phyloP scores from a whole-genome alignment of 2,329 filamentous ascomycete genomes.

The Sarocladium oryzae region DNA sequence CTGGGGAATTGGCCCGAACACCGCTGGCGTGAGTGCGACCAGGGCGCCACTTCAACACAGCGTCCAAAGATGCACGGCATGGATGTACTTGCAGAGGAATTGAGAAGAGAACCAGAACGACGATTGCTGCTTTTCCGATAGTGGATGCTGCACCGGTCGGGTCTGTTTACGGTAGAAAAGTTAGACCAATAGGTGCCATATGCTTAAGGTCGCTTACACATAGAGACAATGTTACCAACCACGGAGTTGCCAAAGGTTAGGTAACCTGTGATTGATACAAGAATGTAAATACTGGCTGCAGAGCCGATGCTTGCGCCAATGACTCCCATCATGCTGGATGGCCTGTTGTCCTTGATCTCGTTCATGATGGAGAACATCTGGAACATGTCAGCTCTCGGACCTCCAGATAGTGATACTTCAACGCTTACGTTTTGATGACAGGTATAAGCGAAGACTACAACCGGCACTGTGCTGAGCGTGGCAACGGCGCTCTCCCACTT shows the following conservation, averaged over 20 bases:
- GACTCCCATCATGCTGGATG: constrained; percentile 66
- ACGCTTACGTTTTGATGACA: constrained; percentile 95
- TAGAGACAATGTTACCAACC: constrained; percentile 85
- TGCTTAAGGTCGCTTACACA: constrained; percentile 57
- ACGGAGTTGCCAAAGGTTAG: constrained; percentile 90
- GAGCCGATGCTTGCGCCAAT: constrained; percentile 79
- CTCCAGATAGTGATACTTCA: no score
- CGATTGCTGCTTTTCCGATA: constrained; percentile 90
- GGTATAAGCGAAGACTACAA: constrained; percentile 98
- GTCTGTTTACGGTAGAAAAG: constrained; percentile 18
- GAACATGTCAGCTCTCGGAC: constrained; percentile 20
- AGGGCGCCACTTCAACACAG: constrained; percentile 88
- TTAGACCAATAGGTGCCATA: not conserved
- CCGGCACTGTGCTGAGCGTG: constrained; percentile 78
- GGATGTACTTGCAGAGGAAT: constrained; percentile 94
- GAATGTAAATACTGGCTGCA: constrained; percentile 77
- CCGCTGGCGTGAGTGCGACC: constrained; percentile 33
- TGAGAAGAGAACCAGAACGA: constrained; percentile 92
- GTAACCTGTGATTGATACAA: constrained; percentile 93
- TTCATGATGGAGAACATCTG: constrained; percentile 99
- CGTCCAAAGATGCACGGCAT: constrained; percentile 89
- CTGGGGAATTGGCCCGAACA: constrained; percentile 33
- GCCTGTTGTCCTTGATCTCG: constrained; percentile 81
- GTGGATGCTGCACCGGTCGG: constrained; percentile 63
- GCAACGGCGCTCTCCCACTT: constrained; percentile 73